Evolutionary conservation across 116 monocot genomes (phyloP).

Genomic region (Thalassia testudinum): DNA sequence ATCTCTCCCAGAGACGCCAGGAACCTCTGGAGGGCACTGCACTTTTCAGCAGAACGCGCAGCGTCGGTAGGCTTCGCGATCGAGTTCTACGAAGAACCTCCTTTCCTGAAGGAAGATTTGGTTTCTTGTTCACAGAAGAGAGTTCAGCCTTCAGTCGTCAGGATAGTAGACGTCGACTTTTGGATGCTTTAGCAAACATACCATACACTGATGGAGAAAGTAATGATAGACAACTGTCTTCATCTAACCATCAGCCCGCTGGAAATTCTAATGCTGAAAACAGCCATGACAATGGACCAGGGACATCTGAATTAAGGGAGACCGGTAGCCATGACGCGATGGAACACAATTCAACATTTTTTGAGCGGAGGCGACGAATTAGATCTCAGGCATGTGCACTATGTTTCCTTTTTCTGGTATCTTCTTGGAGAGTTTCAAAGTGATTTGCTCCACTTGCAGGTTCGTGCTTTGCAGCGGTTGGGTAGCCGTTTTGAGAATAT

Average conservation of each 20-base stretch:
- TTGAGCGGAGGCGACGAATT: conserved; percentile 68
- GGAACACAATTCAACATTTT: conserved; percentile 50
- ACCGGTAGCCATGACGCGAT: conserved; percentile 15
- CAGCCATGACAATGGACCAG: conserved; percentile 9
- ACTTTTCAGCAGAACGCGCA: conserved; percentile 72
- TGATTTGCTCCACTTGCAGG: conserved; percentile 32
- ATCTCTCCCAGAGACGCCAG: conserved; percentile 22
- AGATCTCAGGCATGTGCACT: conserved; percentile 41
- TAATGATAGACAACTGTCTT: neutral
- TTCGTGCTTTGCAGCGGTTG: conserved; percentile 74
- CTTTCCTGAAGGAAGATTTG: conserved; percentile 33
- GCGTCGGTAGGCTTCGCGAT: conserved; percentile 88
- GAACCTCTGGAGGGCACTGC: conserved; percentile 59
- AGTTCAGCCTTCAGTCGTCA: conserved; percentile 13
- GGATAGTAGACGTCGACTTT: conserved; percentile 18
- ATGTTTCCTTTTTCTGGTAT: neutral
- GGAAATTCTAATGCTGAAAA: neutral
- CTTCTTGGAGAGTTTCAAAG: neutral
- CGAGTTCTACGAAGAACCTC: conserved; percentile 73
- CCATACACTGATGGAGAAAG: conserved; percentile 10
- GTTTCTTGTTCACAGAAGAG: conserved; percentile 29
- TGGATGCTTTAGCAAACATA: conserved; percentile 19
- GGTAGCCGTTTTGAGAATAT: conserved; percentile 74
- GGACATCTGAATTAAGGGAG: conserved; percentile 15
- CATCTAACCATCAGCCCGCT: too few species aligned